Percentiles rank a stretch among this genome's conserved stretches.
phyloP scores from a whole-genome alignment of 2,329 filamentous ascomycete genomes.

The Aspergillus transmontanensis region DNA sequence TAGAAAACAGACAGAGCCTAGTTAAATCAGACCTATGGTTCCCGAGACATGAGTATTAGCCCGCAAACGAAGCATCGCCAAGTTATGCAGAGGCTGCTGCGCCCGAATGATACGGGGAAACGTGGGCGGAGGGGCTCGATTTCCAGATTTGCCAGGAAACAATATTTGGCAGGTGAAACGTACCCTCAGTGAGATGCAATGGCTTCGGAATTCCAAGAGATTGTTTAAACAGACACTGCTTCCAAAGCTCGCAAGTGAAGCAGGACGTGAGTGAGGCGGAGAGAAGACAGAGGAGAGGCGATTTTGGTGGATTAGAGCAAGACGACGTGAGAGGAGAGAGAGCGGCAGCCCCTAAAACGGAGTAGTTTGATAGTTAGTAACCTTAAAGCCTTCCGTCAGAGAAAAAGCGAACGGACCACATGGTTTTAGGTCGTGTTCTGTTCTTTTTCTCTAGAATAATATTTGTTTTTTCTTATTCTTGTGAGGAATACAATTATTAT shows the following conservation, averaged over 20 bases:
- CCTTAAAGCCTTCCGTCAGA: conserved; percentile 4
- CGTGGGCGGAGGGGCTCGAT: conserved; percentile 24
- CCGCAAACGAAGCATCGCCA: conserved; percentile 14
- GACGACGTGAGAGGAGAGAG: conserved; percentile 8
- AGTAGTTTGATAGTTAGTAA: conserved; percentile 5
- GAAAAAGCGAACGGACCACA: conserved; percentile 4
- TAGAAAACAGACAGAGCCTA: conserved; percentile 5
- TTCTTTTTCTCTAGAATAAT: neutral
- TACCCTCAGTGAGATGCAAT: conserved; percentile 20
- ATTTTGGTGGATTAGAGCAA: conserved; percentile 8
- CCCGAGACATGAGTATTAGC: conserved; percentile 15
- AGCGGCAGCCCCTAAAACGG: conserved; percentile 9
- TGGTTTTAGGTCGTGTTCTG: neutral
- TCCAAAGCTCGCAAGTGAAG: neutral
- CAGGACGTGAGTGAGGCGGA: neutral
- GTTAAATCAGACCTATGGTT: conserved; percentile 18
- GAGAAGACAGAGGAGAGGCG: conserved; percentile 4
- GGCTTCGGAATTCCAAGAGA: neutral
- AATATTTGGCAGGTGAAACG: conserved; percentile 15
- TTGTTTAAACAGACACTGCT: neutral
- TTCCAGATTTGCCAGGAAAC: conserved; percentile 18
- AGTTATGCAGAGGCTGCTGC: conserved; percentile 11
- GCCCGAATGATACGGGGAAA: conserved; percentile 14
- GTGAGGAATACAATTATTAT: neutral
- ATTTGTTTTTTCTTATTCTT: neutral